Conservation (phyloP, 164 flowering plant species). For the Berberis vulgaris region DNA sequence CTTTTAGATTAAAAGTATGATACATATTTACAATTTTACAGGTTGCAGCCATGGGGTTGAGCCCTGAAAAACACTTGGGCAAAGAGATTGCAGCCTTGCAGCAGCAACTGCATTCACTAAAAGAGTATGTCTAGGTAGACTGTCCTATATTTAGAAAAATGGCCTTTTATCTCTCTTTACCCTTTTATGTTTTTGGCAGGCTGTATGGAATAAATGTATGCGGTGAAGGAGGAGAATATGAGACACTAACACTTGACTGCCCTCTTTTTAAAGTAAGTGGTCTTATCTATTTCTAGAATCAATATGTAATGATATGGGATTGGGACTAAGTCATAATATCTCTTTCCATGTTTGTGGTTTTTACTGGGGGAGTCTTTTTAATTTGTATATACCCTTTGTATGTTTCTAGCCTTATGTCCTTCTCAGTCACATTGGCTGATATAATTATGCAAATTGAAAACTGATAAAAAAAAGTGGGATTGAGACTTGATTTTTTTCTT, state of each 20-base stretch:
- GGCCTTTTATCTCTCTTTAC: neutral
- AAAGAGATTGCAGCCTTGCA: slow-evolving; percentile 54
- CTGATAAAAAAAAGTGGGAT: too few species aligned
- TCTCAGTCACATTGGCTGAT: too few species aligned
- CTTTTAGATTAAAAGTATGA: neutral
- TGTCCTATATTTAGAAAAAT: neutral
- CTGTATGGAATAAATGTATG: slow-evolving; percentile 87
- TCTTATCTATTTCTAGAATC: neutral
- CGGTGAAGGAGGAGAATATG: slow-evolving; percentile 99
- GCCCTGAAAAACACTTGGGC: slow-evolving; percentile 86
- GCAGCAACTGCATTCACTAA: slow-evolving; percentile 58
- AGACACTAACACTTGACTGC: slow-evolving; percentile 89
- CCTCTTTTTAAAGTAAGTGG: slow-evolving; percentile 72
- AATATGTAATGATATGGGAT: too few species aligned
- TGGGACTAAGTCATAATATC: too few species aligned
- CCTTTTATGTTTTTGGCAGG: slow-evolving; percentile 30
- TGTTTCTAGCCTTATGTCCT: too few species aligned
- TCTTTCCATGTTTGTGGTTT: too few species aligned
- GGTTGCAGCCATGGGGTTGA: slow-evolving; percentile 94
- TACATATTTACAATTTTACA: slow-evolving; percentile 10
- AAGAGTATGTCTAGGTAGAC: slow-evolving; percentile 43
- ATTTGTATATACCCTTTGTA: too few species aligned
- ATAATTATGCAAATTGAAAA: too few species aligned
- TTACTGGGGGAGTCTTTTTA: too few species aligned
- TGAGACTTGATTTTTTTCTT: too few species aligned